Conservation (phyloP, 1,284 basidiomycete genomes). For the Leccinum variabile region DNA sequence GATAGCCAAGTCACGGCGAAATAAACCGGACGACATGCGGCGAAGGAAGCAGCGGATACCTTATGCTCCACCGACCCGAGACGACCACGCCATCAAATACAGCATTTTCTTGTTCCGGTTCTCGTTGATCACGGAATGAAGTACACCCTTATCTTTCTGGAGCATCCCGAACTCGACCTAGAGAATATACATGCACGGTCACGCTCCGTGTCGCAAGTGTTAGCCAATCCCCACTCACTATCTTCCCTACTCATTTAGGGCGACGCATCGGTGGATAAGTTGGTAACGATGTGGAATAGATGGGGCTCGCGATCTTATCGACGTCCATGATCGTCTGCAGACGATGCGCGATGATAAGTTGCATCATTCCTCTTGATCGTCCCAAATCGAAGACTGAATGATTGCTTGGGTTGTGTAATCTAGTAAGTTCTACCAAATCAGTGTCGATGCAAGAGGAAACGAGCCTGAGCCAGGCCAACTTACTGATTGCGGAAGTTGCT, state of each 20-base stretch:
- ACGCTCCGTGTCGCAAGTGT: not conserved
- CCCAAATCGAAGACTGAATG: conserved; percentile 35
- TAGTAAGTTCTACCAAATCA: not conserved
- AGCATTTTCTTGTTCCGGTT: conserved; percentile 39
- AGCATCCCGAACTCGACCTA: conserved; percentile 48
- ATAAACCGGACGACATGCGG: not conserved
- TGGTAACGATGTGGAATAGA: conserved; percentile 20
- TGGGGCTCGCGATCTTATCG: conserved; percentile 45
- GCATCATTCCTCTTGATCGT: conserved; percentile 51
- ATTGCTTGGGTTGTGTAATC: conserved; percentile 33
- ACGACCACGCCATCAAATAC: conserved; percentile 22
- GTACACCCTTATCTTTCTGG: conserved; percentile 42
- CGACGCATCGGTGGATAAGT: conserved; percentile 7
- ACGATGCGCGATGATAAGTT: conserved; percentile 44
- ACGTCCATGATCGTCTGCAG: conserved; percentile 68
- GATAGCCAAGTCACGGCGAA: not conserved
- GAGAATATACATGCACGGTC: not conserved
- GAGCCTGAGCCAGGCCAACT: not conserved
- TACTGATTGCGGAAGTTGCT: conserved; percentile 39
- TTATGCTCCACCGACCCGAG: not conserved
- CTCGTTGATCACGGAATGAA: conserved; percentile 49
- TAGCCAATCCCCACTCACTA: conserved; percentile 30
- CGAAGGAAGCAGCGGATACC: not conserved
- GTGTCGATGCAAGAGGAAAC: not conserved
- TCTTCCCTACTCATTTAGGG: conserved; percentile 36